phyloP scores from a whole-genome alignment of 805 yeast genomes.

The Saturnispora bothae region DNA sequence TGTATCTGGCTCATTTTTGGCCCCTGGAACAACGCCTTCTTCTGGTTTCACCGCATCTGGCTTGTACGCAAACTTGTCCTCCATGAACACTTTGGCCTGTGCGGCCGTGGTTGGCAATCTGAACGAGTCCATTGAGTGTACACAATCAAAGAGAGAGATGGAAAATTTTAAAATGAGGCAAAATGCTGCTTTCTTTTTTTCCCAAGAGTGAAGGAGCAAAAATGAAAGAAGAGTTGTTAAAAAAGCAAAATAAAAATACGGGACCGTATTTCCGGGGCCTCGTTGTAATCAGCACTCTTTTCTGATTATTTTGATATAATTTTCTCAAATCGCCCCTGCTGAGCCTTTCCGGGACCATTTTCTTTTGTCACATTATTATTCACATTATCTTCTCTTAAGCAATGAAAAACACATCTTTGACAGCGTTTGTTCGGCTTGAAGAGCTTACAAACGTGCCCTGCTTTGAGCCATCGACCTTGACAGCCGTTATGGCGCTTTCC shows the following conservation, averaged over 20 bases:
- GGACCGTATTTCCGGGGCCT: no score
- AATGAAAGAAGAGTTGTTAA: not conserved
- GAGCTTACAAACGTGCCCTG: slow-evolving; percentile 5
- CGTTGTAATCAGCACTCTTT: no score
- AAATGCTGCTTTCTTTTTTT: no score
- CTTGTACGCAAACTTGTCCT: slow-evolving; percentile 45
- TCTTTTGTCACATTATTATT: no score
- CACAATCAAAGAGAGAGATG: not conserved
- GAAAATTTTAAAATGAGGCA: no score
- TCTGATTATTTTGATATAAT: no score
- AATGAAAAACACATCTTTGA: not conserved
- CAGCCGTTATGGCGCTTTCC: not conserved
- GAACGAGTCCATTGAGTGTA: slow-evolving; percentile 49
- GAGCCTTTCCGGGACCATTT: no score
- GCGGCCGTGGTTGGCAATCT: slow-evolving; percentile 72
- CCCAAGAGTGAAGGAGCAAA: slow-evolving; percentile 4
- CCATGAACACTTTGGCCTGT: slow-evolving; percentile 62
- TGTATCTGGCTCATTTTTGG: slow-evolving; percentile 2
- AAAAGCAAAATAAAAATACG: no score
- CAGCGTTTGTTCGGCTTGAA: not conserved
- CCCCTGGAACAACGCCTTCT: not conserved
- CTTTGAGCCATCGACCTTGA: slow-evolving; percentile 1
- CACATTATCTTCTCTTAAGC: no score
- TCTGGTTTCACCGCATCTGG: slow-evolving; percentile 26
- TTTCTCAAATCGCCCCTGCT: no score